Conservation (phyloP, 306 rosid species). For the Calophaca sinica region DNA sequence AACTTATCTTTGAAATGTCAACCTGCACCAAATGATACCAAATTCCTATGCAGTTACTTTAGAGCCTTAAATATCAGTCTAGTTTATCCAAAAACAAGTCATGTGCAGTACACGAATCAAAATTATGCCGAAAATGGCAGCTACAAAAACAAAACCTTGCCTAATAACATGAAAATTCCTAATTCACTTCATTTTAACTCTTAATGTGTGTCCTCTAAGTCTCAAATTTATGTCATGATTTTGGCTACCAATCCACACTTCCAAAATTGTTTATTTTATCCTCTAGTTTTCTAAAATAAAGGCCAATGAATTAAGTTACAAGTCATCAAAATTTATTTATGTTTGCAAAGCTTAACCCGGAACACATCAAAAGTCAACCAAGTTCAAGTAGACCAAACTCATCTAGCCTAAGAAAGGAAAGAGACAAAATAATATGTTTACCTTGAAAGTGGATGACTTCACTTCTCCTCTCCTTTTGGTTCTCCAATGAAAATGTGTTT, state of each 20-base stretch:
- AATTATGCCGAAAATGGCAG: background rate
- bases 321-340: no score
- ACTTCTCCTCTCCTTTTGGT: background rate
- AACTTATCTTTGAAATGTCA: background rate
- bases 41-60: background rate
- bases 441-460: background rate
- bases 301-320: no score
- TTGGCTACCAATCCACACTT: no score
- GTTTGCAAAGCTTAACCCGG: no score
- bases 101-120: background rate
- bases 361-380: no score
- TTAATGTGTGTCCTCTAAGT: no score
- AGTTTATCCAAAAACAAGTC: background rate
- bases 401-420: no score
- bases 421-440: background rate
- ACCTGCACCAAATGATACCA: background rate
- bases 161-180: background rate
- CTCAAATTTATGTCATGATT: no score
- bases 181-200: background rate
- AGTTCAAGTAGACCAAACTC: no score
- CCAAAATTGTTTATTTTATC: no score
- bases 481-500: conserved; percentile 1
- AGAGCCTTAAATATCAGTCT: background rate
- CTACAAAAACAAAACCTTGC: background rate
- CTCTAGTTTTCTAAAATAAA: no score